Evolutionary conservation across 495 filamentous ascomycete species (phyloP), one percentile per base, ranked within the genome.

Genomic region (Extremus antarcticus): DNA sequence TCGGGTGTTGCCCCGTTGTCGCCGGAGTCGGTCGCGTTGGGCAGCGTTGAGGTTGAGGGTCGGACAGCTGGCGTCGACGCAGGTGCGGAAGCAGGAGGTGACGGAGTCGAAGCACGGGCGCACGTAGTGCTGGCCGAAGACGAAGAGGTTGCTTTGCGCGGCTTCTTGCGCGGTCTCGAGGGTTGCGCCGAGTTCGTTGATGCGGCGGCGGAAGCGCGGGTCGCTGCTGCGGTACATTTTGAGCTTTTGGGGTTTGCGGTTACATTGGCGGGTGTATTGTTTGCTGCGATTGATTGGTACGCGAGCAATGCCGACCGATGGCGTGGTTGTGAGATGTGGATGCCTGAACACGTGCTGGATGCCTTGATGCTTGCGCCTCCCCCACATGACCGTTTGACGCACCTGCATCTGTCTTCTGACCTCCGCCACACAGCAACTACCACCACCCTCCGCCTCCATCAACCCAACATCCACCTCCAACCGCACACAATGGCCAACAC

Each of bases 131-230:
- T 95, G 87, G 24, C 84, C 81, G 64, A 97, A 91, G 51, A 81
- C 81, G 78, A 88, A 98, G 67, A 97, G 84, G 54, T 81, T 80
- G 51, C 85, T 87, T 57, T 91, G 90, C 53, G 94, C 90, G 39
- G 82, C 85, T 66, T 95, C 89, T 53, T 94, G 95, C 20, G 88
- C 94, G 17, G 85, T 79, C 68, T 97, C 94, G 70, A 95, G 79
- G 59, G 88, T 94, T 61, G 92, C 86, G 39, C 88, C 87, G 65
- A 98, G 81, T 61, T 90, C 86, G 63, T 97, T 94, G 77, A 95
- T 85, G 64, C 84, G 86, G 66, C 95, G 90, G 39, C 90, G 88
- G 69, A 95, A 83, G 62, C 92, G 89, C 58, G 92, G 92, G 69
- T 97, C 94, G 70, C 83, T 83, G 65, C 86, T 80, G 67, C 78